Evolutionary conservation across 805 yeast genomes (phyloP), one percentile per base, ranked within the genome.

Genomic region (Nakazawaea laoshanensis): DNA sequence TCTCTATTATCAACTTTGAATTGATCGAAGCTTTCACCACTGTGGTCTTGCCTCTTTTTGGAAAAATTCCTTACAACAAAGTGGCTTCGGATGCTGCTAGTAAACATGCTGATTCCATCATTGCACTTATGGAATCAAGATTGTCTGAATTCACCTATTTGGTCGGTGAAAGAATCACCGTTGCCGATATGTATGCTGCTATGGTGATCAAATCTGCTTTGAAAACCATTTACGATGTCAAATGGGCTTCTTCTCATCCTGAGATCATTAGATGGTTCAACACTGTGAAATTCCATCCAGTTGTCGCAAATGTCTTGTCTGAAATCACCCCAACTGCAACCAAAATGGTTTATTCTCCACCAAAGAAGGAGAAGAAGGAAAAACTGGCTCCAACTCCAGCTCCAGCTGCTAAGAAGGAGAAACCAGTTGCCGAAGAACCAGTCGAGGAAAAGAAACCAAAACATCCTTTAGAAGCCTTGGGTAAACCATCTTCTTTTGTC

Each of bases 401-500:
- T 41, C 46, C 49, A 27, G 66, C 65, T 44, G 59, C 57, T 38
- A 53, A 43, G 46, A 57, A 59, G 19, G 63, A 55, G 12, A 62
- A 56, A 52, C 51, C 45, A 19, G 57, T 46, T 23, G 52, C 50
- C 33, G 57, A 53, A 23, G 61, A 48, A 19, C 63, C 47, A 18
- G 66, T 45, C 14, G 71, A 65, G 53, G 72, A 66, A 50, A 81
- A 81, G 70, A 84, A 83, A 67, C 73, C 87, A 47, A 82, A 81
- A 63, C 97, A 89, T 68, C 96, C 97, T 55, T 75, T 88, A 59
- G 94, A 76, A 59, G 65, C 69, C 39, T 75, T 89, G 44, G 94
- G 92, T 50, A 80, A 74, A 57, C 52, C 79, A 42, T 65, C 69
- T 48, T 65, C 77, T 49, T n/a, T n/a, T n/a, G 63, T 74, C 41